Percentiles rank a stretch among this genome's conserved stretches.
These are phyloP conservation scores for Heliamphora pulchella DNA, from an alignment of 179 eudicot species.

Conservation along the genomic window DNA sequence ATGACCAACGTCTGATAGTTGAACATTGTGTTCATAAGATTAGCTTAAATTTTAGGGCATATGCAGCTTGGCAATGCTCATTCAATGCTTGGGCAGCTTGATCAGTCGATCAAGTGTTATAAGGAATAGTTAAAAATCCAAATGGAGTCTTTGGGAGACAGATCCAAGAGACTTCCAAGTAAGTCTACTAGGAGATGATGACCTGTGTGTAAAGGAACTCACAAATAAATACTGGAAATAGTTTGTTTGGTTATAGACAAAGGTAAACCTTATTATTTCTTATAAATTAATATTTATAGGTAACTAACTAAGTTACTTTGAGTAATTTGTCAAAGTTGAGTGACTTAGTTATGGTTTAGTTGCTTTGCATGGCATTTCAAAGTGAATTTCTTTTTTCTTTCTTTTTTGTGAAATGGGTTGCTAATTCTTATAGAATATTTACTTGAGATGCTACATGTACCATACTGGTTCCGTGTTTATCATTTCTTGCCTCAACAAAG, in stretches of 20 bases:
- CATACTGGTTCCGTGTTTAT: not conserved
- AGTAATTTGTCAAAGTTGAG: not conserved
- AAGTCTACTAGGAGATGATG: too few species aligned
- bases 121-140: constrained; percentile 68
- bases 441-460: not conserved
- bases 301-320: not conserved
- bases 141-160: constrained; percentile 65
- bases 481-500: not conserved
- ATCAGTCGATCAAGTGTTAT: constrained; percentile 60
- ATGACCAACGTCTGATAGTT: too few species aligned
- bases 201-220: too few species aligned
- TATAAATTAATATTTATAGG: not conserved
- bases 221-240: too few species aligned
- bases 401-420: not conserved
- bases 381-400: not conserved
- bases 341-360: not conserved
- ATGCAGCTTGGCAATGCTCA: constrained; percentile 94
- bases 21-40: too few species aligned
- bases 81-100: constrained; percentile 83
- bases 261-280: not conserved
- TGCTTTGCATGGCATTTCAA: not conserved
- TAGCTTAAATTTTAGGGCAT: constrained; percentile 45
- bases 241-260: not conserved
- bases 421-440: not conserved
- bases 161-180: constrained; percentile 98